Percentiles rank a stretch among this genome's conserved stretches.
These are phyloP conservation scores for Pythium aphanidermatum DNA, from an alignment of 352 stramenopile genomes.

Conservation along the genomic window DNA sequence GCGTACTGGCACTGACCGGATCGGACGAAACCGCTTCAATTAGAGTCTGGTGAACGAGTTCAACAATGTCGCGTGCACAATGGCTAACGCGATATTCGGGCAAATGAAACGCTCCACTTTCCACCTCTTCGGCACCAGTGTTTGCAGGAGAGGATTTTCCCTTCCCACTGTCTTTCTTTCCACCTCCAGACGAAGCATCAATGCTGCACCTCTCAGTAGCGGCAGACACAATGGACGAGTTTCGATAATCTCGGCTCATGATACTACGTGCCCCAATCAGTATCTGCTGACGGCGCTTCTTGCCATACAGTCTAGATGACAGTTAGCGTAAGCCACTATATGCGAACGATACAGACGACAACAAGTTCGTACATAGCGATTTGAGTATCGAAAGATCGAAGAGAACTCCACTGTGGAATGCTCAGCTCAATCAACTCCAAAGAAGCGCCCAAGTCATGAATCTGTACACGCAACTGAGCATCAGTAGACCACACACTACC, in stretches of 20 bases:
- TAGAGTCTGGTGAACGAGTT: slow-evolving; percentile 57
- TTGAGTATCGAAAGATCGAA: slow-evolving; percentile 50
- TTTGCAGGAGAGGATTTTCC: no score
- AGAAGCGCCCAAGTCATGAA: slow-evolving; percentile 42
- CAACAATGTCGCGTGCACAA: slow-evolving; percentile 53
- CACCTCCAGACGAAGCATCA: slow-evolving; percentile 23
- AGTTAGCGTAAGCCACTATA: no score
- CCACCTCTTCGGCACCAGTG: slow-evolving; percentile 20
- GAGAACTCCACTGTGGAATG: slow-evolving; percentile 42
- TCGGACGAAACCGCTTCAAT: slow-evolving; percentile 48
- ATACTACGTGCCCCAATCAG: slow-evolving; percentile 41
- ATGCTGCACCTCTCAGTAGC: slow-evolving; percentile 53
- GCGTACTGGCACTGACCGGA: slow-evolving; percentile 33
- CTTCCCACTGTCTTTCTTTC: slow-evolving; percentile 32
- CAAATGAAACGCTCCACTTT: slow-evolving; percentile 54
- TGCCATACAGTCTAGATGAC: slow-evolving; percentile 61
- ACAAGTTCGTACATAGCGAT: slow-evolving; percentile 45
- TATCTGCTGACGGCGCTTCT: slow-evolving; percentile 60
- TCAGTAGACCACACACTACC: neutral
- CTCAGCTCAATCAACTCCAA: slow-evolving; percentile 42
- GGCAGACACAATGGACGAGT: slow-evolving; percentile 51
- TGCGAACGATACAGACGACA: neutral
- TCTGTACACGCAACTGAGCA: slow-evolving; percentile 24
- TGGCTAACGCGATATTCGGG: slow-evolving; percentile 56
- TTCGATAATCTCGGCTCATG: slow-evolving; percentile 52